Evolutionary conservation across 352 stramenopile species (phyloP).

Genomic region (Globisporangium mamillatum): DNA sequence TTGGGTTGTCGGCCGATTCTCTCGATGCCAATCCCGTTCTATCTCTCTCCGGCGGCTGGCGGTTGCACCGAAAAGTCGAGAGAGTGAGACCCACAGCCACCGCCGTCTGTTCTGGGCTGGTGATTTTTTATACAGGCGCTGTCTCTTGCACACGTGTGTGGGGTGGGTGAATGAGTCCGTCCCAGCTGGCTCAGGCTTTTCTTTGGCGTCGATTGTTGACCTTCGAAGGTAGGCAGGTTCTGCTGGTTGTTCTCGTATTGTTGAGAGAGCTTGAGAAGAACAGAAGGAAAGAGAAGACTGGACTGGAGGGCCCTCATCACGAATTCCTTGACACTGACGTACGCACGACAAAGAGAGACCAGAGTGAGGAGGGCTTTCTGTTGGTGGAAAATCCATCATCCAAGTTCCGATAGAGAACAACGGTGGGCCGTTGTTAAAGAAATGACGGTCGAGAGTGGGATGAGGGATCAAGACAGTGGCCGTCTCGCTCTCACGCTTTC

Average conservation of each 20-base stretch:
- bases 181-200: too few species aligned
- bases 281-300: too few species aligned
- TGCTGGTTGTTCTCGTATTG: too few species aligned
- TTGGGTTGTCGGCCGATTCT: not conserved
- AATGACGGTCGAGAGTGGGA: not conserved
- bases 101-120: not conserved
- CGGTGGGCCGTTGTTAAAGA: not conserved
- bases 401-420: too few species aligned
- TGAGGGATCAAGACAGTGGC: conserved; percentile 4
- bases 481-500: not conserved
- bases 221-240: too few species aligned
- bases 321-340: not conserved
- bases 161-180: too few species aligned
- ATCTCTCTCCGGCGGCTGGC: not conserved
- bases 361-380: not conserved
- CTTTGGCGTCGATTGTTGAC: too few species aligned
- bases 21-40: too few species aligned
- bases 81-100: not conserved
- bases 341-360: not conserved
- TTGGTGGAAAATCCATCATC: not conserved
- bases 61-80: not conserved
- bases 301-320: too few species aligned
- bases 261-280: too few species aligned
- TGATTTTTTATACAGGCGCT: not conserved
- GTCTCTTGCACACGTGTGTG: not conserved